Conservation (phyloP, 192 early-diverging fungal genomes). For the Endogone sp. region DNA sequence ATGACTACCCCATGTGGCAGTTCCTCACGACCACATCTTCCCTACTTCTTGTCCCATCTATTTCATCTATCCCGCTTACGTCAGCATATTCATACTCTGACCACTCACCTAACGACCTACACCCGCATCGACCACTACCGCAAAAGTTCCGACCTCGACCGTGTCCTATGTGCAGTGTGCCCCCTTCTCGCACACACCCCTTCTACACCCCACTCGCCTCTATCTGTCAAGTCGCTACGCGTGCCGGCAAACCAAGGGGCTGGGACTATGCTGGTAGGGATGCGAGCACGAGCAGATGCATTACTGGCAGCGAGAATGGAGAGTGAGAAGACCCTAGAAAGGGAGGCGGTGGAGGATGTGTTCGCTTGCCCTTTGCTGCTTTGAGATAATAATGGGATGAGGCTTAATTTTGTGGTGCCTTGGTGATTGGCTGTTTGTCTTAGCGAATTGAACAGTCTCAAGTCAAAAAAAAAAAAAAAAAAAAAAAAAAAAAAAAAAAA, state of each 20-base stretch:
- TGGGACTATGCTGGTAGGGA: slow-evolving; percentile 60
- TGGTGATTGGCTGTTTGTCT: too few relatives aligned
- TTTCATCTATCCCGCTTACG: too few relatives aligned
- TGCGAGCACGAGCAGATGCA: slow-evolving; percentile 51
- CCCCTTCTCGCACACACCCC: slow-evolving; percentile 25
- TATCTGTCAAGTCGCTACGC: slow-evolving; percentile 47
- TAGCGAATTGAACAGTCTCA: too few relatives aligned
- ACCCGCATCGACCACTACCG: slow-evolving; percentile 45
- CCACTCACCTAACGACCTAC: slow-evolving; percentile 35
- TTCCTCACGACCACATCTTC: too few relatives aligned
- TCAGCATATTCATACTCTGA: slow-evolving; percentile 16
- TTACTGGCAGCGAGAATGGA: slow-evolving; percentile 30
- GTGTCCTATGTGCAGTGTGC: slow-evolving; percentile 39
- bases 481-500: too few relatives aligned
- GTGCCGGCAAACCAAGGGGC: slow-evolving; percentile 40
- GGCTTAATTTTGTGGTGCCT: too few relatives aligned
- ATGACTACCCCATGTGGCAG: too few relatives aligned
- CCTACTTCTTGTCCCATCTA: too few relatives aligned
- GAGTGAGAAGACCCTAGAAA: background rate
- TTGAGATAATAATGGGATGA: too few relatives aligned
- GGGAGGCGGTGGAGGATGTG: too few relatives aligned
- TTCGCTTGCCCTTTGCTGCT: too few relatives aligned
- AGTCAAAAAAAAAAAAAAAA: too few relatives aligned
- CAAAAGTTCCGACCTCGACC: slow-evolving; percentile 51
- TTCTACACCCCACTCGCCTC: slow-evolving; percentile 35